Evolutionary conservation across 2,329 filamentous ascomycete species (phyloP), one percentile per base, ranked within the genome.

Genomic region (Hymenoscyphus linearis): DNA sequence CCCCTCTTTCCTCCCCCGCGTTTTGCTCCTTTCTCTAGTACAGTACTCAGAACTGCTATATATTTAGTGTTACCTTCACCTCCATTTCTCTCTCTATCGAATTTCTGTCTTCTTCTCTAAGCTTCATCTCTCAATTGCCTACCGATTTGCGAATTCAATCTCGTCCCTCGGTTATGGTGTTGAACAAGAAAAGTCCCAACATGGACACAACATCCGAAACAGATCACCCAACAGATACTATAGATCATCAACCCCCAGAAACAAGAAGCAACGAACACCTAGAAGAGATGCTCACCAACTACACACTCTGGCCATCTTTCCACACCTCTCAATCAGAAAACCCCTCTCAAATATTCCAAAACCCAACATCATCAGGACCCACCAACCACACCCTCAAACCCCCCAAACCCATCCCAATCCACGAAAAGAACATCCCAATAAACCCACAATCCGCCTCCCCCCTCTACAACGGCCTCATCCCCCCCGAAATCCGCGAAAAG

Each of bases 401-500:
- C 40, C 4, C n/a, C n/a, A 47, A 47, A 22, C 40, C 5, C 22
- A 18, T n/a, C 27, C n/a, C 36, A 35, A 58, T 63, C 16, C 62
- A 64, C n/a, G 54, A 61, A 34, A 59, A 34, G 18, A 5, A 14
- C 12, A 18, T 62, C 16, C 13, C 55, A 9, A 37, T 60, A n/a
- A 57, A 68, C 18, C 64, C 63, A 7, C 68, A 69, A 62, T 31
- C 12, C 9, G 22, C 36, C 9, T 68, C 63, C 4, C 62, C 59
- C 4, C 58, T 69, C 52, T 68, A 64, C 64, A 63, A 66, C 25
- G 67, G 67, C 3, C 57, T 44, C 18, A 67, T 68, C 40, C 66
- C 68, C 16, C 54, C 63, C 9, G 66, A 70, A 57, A 68, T 69
- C 50, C 64, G 67, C 1, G 55, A 65, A 12, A 12, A 53, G 2